Percentiles rank a stretch among this genome's conserved stretches.
Evolutionary conservation across 805 yeast genomes (phyloP).

Genomic region (Yarrowia divulgata): DNA sequence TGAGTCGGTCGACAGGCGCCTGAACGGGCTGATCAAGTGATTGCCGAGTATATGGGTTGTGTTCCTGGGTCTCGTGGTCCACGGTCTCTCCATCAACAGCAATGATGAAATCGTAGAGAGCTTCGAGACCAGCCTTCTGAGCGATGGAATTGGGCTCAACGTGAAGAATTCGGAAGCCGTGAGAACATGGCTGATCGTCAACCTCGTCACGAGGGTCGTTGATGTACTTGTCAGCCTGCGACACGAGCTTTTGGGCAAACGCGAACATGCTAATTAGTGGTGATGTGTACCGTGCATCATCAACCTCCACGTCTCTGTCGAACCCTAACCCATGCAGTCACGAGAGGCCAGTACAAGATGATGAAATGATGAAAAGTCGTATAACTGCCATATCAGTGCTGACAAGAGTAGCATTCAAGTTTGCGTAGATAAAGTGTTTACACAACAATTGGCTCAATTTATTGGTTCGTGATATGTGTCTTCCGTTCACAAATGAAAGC

Average conservation of each 20-base stretch:
- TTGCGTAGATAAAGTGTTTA: no score
- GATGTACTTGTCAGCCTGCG: slow-evolving; percentile 47
- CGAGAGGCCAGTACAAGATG: background rate
- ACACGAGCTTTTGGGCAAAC: slow-evolving; percentile 44
- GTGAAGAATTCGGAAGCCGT: slow-evolving; percentile 66
- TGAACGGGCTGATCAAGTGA: slow-evolving; percentile 21
- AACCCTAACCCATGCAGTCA: slow-evolving; percentile 25
- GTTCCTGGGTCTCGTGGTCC: slow-evolving; percentile 30
- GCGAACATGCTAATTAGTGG: slow-evolving; percentile 36
- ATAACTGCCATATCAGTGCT: no score
- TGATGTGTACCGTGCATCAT: slow-evolving; percentile 9
- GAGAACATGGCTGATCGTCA: slow-evolving; percentile 43
- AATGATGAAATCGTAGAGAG: slow-evolving; percentile 89
- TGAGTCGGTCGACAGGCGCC: slow-evolving; percentile 34
- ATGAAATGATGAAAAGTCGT: background rate
- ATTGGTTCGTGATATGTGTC: no score
- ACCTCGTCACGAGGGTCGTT: slow-evolving; percentile 46
- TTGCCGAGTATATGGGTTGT: slow-evolving; percentile 33
- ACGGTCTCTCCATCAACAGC: slow-evolving; percentile 66
- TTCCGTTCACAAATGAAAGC: no score
- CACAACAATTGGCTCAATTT: no score
- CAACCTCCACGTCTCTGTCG: background rate
- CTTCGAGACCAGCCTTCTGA: slow-evolving; percentile 65
- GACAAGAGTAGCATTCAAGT: no score
- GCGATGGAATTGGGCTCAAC: slow-evolving; percentile 59